phyloP scores from a whole-genome alignment of 352 stramenopile genomes.

The Peronospora belbahrii region DNA sequence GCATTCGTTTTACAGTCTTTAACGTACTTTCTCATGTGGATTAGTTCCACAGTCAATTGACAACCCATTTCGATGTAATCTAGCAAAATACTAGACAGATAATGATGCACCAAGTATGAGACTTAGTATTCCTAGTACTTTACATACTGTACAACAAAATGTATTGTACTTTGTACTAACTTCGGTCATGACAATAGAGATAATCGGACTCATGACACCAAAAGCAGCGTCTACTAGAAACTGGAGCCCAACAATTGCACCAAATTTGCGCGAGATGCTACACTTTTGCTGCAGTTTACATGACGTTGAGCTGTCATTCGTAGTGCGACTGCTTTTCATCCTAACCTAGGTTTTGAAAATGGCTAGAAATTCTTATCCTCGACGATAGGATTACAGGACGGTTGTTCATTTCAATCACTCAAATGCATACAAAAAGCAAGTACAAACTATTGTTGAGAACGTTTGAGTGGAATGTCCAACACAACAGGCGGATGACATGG shows the following conservation, averaged over 20 bases:
- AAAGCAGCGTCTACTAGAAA: constrained; percentile 58
- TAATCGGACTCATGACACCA: constrained; percentile 60
- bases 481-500: constrained; percentile 63
- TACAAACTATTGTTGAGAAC: constrained; percentile 17
- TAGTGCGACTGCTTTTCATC: constrained; percentile 7
- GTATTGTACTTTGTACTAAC: no score
- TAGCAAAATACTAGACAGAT: constrained; percentile 85
- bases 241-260: constrained; percentile 40
- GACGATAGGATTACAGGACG: neutral
- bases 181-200: constrained; percentile 68
- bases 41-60: constrained; percentile 59
- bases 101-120: no score
- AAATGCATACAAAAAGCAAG: constrained; percentile 15
- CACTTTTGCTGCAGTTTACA: constrained; percentile 2
- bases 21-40: constrained; percentile 30
- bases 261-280: constrained; percentile 33
- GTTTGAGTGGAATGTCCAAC: constrained; percentile 64
- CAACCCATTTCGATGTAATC: constrained; percentile 34
- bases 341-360: neutral
- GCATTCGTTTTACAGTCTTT: neutral
- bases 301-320: neutral
- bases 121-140: constrained; percentile 1
- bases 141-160: no score
- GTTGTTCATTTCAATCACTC: neutral
- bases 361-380: neutral